These are phyloP conservation scores for Simmondsia chinensis DNA, from an alignment of 148 eudicot genomes.

Conservation along the genomic window DNA sequence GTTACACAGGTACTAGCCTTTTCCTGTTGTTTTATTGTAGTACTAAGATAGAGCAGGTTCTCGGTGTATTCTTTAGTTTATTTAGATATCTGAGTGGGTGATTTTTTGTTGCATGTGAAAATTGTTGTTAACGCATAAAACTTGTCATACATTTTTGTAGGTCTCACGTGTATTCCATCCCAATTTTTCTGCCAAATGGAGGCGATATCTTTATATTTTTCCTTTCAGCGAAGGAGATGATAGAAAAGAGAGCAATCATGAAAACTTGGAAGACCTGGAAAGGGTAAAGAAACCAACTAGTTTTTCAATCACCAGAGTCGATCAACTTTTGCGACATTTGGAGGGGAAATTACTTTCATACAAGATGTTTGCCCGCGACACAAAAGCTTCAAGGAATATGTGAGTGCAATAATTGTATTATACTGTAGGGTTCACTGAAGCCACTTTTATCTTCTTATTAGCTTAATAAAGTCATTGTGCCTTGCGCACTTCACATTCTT, in stretches of 20 bases:
- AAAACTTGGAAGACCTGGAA: slow-evolving; percentile 20
- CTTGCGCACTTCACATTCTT: no score
- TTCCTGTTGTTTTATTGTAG: not conserved
- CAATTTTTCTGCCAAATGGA: slow-evolving; percentile 94
- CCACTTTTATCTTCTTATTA: no score
- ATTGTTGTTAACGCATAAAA: slow-evolving; percentile 4
- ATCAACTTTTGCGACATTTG: slow-evolving; percentile 51
- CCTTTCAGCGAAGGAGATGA: slow-evolving; percentile 45
- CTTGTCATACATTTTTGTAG: slow-evolving; percentile 22
- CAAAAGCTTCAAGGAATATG: slow-evolving; percentile 85
- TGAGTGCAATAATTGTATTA: slow-evolving; percentile 24
- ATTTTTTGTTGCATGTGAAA: not conserved
- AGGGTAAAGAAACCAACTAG: slow-evolving; percentile 35
- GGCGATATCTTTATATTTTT: slow-evolving; percentile 81
- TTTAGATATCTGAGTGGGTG: slow-evolving; percentile 1
- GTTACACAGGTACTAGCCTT: slow-evolving; percentile 42
- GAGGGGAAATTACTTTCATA: slow-evolving; percentile 86
- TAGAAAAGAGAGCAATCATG: slow-evolving; percentile 12
- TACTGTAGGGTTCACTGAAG: not conserved
- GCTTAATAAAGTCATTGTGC: no score
- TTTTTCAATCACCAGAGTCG: slow-evolving; percentile 55
- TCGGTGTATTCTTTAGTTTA: not conserved
- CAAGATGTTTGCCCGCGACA: slow-evolving; percentile 94
- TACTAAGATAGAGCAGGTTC: not conserved
- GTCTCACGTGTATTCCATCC: slow-evolving; percentile 94